Evolutionary conservation across 2,329 filamentous ascomycete species (phyloP).

Genomic region (Talaromyces sp.): DNA sequence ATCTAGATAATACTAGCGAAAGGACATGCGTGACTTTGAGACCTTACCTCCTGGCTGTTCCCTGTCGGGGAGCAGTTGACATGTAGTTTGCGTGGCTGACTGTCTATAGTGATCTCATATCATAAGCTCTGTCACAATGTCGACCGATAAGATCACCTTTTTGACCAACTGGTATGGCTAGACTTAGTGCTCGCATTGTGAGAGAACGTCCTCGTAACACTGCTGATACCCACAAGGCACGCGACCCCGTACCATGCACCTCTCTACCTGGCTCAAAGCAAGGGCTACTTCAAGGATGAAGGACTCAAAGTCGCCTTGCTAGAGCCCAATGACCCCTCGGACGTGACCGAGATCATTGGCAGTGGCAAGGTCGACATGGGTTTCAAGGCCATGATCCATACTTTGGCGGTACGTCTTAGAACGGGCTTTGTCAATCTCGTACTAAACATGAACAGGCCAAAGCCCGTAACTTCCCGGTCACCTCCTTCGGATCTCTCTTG

Average conservation of each 20-base stretch:
- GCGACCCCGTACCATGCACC: slow-evolving; percentile 78
- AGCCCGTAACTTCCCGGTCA: slow-evolving; percentile 68
- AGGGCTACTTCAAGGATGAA: slow-evolving; percentile 70
- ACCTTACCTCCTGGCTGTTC: slow-evolving; percentile 31
- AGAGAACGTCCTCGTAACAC: background rate
- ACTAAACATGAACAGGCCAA: slow-evolving; percentile 56
- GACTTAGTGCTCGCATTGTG: background rate
- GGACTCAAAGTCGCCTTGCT: slow-evolving; percentile 73
- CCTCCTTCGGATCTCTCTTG: slow-evolving; percentile 69
- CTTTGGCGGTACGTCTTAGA: slow-evolving; percentile 57
- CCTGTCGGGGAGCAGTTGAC: background rate
- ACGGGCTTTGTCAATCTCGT: background rate
- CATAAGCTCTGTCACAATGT: slow-evolving; percentile 57
- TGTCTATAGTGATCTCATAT: slow-evolving; percentile 19
- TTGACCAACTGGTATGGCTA: slow-evolving; percentile 70
- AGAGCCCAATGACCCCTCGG: slow-evolving; percentile 74
- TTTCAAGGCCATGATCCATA: slow-evolving; percentile 83
- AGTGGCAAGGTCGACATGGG: slow-evolving; percentile 72
- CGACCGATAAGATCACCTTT: slow-evolving; percentile 81
- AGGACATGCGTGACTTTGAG: slow-evolving; percentile 72
- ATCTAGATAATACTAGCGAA: slow-evolving; percentile 86
- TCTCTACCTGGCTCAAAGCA: slow-evolving; percentile 70
- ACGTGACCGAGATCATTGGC: slow-evolving; percentile 78
- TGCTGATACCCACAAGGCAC: slow-evolving; percentile 54
- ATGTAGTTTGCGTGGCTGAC: slow-evolving; percentile 16